Percentiles rank a stretch among this genome's conserved stretches.
Evolutionary conservation across 2,329 filamentous ascomycete genomes (phyloP).

Genomic region (Aaosphaeria pasadenensis): DNA sequence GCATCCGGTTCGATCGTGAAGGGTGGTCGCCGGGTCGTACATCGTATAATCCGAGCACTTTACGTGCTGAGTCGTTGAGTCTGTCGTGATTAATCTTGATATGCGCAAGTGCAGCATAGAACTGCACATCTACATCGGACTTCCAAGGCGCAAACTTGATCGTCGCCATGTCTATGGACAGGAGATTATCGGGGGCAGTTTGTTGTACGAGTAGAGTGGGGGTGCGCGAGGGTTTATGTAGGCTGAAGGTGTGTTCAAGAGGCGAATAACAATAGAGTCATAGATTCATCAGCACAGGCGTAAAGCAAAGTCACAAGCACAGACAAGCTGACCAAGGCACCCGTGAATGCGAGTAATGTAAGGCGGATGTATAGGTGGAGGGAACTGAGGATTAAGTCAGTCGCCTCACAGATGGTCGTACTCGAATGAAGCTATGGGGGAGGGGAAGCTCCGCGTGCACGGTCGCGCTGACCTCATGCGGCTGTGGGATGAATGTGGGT

Average conservation of each 20-base stretch:
- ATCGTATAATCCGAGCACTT: conserved; percentile 85
- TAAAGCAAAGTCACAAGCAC: neutral
- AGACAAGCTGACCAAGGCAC: conserved; percentile 17
- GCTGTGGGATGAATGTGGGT: too few relatives aligned
- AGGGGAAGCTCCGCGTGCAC: conserved; percentile 7
- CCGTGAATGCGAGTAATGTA: conserved; percentile 1
- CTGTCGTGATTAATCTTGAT: conserved; percentile 97
- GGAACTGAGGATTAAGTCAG: too few relatives aligned
- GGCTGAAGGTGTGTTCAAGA: too few relatives aligned
- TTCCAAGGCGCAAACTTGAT: conserved; percentile 84
- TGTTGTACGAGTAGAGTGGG: neutral
- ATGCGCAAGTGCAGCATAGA: conserved; percentile 88
- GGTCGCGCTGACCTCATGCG: too few relatives aligned
- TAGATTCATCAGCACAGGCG: neutral
- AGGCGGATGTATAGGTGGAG: conserved; percentile 1
- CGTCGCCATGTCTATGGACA: conserved; percentile 31
- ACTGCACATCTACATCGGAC: conserved; percentile 92
- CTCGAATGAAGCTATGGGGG: neutral
- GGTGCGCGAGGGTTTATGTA: neutral
- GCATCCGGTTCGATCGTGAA: conserved; percentile 80
- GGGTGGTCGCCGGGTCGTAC: conserved; percentile 68
- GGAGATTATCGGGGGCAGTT: neutral
- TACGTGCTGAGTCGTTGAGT: conserved; percentile 87
- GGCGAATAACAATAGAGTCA: neutral
- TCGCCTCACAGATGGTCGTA: too few relatives aligned